These are phyloP conservation scores for Dactylorhiza incarnata DNA, from an alignment of 106 monocot genomes.

Conservation along the genomic window DNA sequence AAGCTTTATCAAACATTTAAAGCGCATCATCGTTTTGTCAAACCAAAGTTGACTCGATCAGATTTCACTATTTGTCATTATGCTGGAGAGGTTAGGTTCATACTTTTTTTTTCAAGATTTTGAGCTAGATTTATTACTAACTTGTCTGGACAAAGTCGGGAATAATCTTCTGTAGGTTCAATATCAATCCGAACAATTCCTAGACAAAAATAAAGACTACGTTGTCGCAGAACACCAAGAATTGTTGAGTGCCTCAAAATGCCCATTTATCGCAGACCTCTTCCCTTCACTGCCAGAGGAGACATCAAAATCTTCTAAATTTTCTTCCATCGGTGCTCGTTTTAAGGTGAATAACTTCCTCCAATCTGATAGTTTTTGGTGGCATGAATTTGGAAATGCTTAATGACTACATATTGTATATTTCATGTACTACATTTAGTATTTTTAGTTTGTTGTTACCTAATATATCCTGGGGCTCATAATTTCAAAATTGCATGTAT, in stretches of 20 bases:
- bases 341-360: constrained; percentile 55
- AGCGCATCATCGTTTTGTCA: constrained; percentile 74
- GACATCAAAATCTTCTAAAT: constrained; percentile 80
- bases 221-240: constrained; percentile 96
- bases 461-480: neutral
- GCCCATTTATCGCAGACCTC: constrained; percentile 76
- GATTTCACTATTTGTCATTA: constrained; percentile 93
- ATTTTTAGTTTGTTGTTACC: neutral
- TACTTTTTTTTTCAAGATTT: neutral
- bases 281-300: constrained; percentile 77
- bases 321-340: constrained; percentile 94
- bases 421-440: neutral
- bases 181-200: constrained; percentile 92
- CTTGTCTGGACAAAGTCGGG: neutral
- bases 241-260: constrained; percentile 74
- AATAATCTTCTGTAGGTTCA: constrained; percentile 40
- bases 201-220: constrained; percentile 99
- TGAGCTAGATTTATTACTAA: neutral
- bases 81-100: constrained; percentile 73
- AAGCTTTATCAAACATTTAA: constrained; percentile 98
- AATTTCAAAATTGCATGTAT: neutral
- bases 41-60: constrained; percentile 90
- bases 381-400: neutral
- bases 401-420: neutral
- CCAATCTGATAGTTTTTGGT: neutral